A percentile compares a stretch with the other conserved stretches of the same genome.
Evolutionary conservation across 1,284 basidiomycete species (phyloP).

Genomic region (Pisolithus thermaeus): DNA sequence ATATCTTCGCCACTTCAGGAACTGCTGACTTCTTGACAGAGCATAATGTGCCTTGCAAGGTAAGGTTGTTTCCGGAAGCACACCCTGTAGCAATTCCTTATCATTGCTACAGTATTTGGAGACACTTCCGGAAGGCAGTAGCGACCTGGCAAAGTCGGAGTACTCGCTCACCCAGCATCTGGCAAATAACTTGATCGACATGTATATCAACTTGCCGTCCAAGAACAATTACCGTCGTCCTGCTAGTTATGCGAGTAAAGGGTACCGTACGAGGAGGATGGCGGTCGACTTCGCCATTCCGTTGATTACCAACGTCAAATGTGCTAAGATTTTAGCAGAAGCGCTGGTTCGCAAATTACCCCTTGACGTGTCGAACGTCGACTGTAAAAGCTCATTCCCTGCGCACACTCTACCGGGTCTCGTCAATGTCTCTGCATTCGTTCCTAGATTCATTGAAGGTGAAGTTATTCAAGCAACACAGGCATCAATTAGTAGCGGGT

Average conservation of each 20-base stretch:
- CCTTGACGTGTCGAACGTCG: constrained; percentile 85
- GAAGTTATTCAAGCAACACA: constrained; percentile 70
- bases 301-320: constrained; percentile 98
- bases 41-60: constrained; percentile 82
- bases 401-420: constrained; percentile 92
- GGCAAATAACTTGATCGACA: constrained; percentile 93
- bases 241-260: constrained; percentile 95
- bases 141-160: constrained; percentile 85
- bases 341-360: constrained; percentile 87
- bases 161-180: constrained; percentile 94
- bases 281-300: constrained; percentile 99
- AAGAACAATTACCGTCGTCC: constrained; percentile 98
- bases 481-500: constrained; percentile 82
- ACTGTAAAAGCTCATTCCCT: constrained; percentile 92
- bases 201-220: constrained; percentile 99
- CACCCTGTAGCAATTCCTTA: constrained; percentile 1
- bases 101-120: constrained; percentile 72
- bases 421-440: constrained; percentile 84
- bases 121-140: constrained; percentile 71
- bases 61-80: constrained; percentile 25
- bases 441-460: constrained; percentile 68
- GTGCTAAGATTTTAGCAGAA: constrained; percentile 95
- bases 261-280: constrained; percentile 95
- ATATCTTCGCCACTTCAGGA: constrained; percentile 95
- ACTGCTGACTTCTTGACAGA: constrained; percentile 94